These are phyloP conservation scores for Blastocystis sp. DNA, from an alignment of 352 stramenopile species.

Conservation along the genomic window DNA sequence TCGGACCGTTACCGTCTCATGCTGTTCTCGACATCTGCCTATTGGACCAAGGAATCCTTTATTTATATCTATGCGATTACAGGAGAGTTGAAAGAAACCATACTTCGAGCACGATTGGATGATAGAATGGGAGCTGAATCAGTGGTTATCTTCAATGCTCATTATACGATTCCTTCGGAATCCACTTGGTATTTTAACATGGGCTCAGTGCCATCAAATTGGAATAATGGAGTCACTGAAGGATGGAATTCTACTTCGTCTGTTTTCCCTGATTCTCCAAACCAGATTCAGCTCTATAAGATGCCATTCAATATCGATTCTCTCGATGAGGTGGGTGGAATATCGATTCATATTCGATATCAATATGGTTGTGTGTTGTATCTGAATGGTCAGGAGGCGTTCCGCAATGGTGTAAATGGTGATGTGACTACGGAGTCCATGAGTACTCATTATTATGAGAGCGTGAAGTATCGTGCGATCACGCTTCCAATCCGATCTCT, in stretches of 20 bases:
- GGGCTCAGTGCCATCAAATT: background rate
- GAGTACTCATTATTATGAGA: background rate
- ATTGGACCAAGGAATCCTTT: background rate
- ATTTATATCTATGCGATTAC: background rate
- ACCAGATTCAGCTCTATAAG: slow-evolving; percentile 9
- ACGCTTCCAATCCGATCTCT: background rate
- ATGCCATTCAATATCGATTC: background rate
- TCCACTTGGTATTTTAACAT: slow-evolving; percentile 12
- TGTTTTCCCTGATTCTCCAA: background rate
- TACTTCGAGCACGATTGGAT: background rate
- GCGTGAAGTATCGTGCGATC: background rate
- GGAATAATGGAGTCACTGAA: background rate
- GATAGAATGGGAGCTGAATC: background rate
- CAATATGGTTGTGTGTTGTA: background rate
- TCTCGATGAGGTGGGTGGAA: background rate
- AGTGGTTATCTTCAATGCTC: background rate
- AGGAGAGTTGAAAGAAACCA: background rate
- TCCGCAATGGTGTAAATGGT: background rate
- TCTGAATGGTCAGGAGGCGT: background rate
- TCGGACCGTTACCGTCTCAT: background rate
- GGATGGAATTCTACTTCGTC: background rate
- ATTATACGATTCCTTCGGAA: background rate
- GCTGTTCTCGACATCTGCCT: background rate
- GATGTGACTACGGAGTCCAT: background rate
- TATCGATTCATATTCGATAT: background rate